A percentile compares a stretch with the other conserved stretches of the same genome.
Evolutionary conservation across 352 stramenopile species (phyloP).

Genomic region (Pythium scleroteichum): DNA sequence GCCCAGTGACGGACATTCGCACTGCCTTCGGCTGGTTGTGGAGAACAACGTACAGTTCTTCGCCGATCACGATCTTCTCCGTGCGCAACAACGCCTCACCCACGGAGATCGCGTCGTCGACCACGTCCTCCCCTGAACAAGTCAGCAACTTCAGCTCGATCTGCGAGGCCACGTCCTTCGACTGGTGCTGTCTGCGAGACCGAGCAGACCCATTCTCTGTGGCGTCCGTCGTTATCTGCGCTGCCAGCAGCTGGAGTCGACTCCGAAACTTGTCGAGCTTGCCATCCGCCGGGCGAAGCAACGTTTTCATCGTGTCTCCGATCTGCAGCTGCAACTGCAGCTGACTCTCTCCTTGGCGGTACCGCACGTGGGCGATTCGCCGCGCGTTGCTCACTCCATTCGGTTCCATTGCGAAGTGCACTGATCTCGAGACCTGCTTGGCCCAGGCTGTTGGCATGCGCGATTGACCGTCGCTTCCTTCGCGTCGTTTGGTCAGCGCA

Average conservation of each 20-base stretch:
- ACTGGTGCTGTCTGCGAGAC: conserved; percentile 15
- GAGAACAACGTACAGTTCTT: conserved; percentile 46
- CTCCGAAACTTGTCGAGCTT: conserved; percentile 56
- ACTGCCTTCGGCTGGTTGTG: conserved; percentile 62
- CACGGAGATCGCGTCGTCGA: conserved; percentile 33
- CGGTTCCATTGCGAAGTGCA: background rate
- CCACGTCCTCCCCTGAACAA: conserved; percentile 33
- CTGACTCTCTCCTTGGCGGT: conserved; percentile 43
- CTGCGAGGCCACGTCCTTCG: conserved; percentile 19
- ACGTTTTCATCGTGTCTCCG: conserved; percentile 47
- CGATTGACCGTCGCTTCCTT: no score
- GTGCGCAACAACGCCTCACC: conserved; percentile 51
- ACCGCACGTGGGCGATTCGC: conserved; percentile 58
- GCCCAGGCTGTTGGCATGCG: no score
- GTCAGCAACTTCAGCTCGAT: conserved; percentile 49
- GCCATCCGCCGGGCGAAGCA: conserved; percentile 43
- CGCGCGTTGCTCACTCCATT: conserved; percentile 6
- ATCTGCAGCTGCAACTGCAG: conserved; percentile 52
- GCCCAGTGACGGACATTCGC: conserved; percentile 40
- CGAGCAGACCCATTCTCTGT: background rate
- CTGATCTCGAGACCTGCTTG: no score
- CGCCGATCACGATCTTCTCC: conserved; percentile 42
- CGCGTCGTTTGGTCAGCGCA: no score
- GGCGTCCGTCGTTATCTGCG: conserved; percentile 8
- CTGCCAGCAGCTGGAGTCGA: conserved; percentile 58